Base-by-base conservation (phyloP, 352 stramenopile genomes). In the Phytophthora sp. region DNA sequence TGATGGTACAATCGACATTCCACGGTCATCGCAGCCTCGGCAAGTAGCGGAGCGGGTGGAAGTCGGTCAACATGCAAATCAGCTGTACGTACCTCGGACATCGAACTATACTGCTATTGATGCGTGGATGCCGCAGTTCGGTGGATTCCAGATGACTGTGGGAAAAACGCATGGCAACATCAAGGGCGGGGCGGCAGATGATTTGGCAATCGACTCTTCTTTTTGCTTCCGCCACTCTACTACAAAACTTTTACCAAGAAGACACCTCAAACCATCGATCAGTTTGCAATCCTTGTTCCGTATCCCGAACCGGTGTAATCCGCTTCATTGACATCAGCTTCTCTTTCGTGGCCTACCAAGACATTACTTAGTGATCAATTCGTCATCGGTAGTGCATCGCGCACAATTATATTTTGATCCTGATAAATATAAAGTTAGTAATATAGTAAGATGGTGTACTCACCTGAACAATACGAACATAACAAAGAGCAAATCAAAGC, bases 91-190 rank as follows among this genome's bases (percentile, higher is more conserved):
- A 45, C 45, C 57, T 20, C 56, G 50, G 26, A 60, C 57, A 58
- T 70, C 50, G 44, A 73, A 66, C 37, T 57, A 55, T 76, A 20
- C 52, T 55, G 54, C 67, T 21, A 63, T 76, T 65, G 50, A 76
- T 18, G 63, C 63, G 32, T 77, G 63, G 68, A 71, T 77, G 28
- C 63, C 62, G 35, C 0, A 67, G 1, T 13, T 77, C 39, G 63
- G 68, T 72, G 63, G 46, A 17, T 74, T 77, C 38, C 57, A 74
- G 49, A 58, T 74, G 52, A 72, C 59, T 15, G 58, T 74, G 54
- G 62, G 44, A 49, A 76, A 42, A 21, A 76, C 23, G 0, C 30
- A 71, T 13, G 57, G n/a, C n/a, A n/a, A 54, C 28, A 66, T 67
- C 50, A 71, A 73, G 55, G 31, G 12, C 37, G 52, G 63, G 1